These are phyloP conservation scores for Erythrobasidium hasegawianum DNA, from an alignment of 1,284 basidiomycete species.

Conservation along the genomic window DNA sequence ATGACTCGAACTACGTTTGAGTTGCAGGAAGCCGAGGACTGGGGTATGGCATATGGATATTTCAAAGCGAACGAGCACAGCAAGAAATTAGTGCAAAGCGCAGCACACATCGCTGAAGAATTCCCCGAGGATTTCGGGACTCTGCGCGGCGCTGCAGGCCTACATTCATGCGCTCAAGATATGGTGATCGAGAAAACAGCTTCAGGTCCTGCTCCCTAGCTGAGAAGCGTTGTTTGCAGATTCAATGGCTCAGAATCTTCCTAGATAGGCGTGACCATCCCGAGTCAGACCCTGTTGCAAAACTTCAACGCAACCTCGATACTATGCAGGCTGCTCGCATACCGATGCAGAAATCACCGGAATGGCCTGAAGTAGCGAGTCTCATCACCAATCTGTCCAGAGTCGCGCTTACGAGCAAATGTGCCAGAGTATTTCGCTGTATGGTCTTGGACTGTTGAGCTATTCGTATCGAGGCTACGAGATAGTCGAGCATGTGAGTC, in stretches of 20 bases:
- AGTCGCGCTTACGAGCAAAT: too few species aligned
- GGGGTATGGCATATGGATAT: neutral
- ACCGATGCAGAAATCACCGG: neutral
- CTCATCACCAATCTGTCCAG: too few species aligned
- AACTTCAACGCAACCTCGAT: neutral
- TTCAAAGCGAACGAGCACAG: neutral
- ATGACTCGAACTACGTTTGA: neutral
- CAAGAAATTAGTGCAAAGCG: too few species aligned
- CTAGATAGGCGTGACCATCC: neutral
- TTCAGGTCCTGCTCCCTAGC: too few species aligned
- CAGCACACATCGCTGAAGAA: too few species aligned
- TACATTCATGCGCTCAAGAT: too few species aligned
- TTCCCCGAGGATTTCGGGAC: too few species aligned
- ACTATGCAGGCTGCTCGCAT: neutral
- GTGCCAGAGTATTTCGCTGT: neutral
- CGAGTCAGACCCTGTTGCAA: neutral
- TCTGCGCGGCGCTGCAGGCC: too few species aligned
- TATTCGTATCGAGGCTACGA: neutral
- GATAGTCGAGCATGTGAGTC: slow-evolving; percentile 2
- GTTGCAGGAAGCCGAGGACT: neutral
- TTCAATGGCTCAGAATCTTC: neutral
- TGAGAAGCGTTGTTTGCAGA: neutral
- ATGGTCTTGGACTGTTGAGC: neutral
- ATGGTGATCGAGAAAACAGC: too few species aligned
- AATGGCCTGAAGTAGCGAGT: neutral